A percentile compares a stretch with the other conserved stretches of the same genome.
Conservation (phyloP, 257 asterid genomes). For the Solanum peruvianum region DNA sequence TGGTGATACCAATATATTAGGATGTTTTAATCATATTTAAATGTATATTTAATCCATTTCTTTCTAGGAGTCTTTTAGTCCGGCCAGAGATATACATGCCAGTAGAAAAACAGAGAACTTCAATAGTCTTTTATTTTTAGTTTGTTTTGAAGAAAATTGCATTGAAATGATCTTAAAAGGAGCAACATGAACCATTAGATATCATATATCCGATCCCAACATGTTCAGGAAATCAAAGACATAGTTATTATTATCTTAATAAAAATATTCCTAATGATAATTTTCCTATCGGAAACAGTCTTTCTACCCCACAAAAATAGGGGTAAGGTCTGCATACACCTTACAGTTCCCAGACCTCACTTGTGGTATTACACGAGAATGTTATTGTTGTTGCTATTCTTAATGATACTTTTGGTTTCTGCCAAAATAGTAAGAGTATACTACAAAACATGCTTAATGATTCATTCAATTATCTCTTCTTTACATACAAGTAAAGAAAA, state of each 20-base stretch:
- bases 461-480: not conserved
- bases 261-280: too few relatives aligned
- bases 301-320: too few relatives aligned
- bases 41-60: not conserved
- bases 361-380: too few relatives aligned
- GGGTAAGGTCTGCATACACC: too few relatives aligned
- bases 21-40: too few relatives aligned
- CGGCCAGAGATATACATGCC: not conserved
- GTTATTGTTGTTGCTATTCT: not conserved
- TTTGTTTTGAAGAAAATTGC: not conserved
- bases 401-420: not conserved
- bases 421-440: not conserved
- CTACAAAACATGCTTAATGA: not conserved
- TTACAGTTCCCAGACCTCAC: too few relatives aligned
- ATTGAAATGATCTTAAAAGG: not conserved
- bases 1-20: too few relatives aligned
- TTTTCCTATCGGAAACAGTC: too few relatives aligned
- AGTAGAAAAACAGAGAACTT: not conserved
- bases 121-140: too few relatives aligned
- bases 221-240: not conserved
- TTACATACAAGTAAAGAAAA: not conserved
- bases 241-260: too few relatives aligned
- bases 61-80: not conserved
- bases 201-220: not conserved
- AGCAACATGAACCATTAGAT: not conserved